Evolutionary conservation across 495 filamentous ascomycete species (phyloP), one percentile per base, ranked within the genome.

Genomic region (Neurospora pannonica): DNA sequence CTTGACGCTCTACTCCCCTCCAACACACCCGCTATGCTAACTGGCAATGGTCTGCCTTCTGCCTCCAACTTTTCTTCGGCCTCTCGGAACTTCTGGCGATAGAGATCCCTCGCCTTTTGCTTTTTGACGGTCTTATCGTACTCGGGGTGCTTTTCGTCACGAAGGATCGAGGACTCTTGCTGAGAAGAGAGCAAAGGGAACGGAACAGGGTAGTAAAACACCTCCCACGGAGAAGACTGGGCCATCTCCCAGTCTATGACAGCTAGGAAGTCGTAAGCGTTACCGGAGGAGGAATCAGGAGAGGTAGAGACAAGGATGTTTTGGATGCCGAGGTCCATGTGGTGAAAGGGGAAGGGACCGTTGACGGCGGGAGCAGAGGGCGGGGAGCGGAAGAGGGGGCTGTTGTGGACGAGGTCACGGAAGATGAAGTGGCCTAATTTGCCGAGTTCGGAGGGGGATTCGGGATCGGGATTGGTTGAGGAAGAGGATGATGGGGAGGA

Each of bases 221-320:
- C 74, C 46, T 79, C 15, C 80, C 77, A 80, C 6, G 76, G 80
- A 9, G 72, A 78, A 1, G 76, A 39, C 36, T 78, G 76, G 28
- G 79, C 79, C 38, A 78, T 72, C 70, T 82, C 80, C 80, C 76
- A 81, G 74, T 82, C 78, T 71, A 81, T 82, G n/a, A 81, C 46
- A 40, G 78, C 74, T 10, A 82, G 21, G 71, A 81, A 74, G 54
- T 80, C 76, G 73, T 76, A 79, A 21, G 74, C 19, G 37, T 76
- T 71, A 43, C 79, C 19, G 48, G 48, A 60, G 21, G 48, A 28
- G 21, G 24, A 28, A 28, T 28, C 4, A 2, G 48, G 21, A 2
- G 24, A 60, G 48, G 24, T 60, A 10, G 48, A 80, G 67, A 81
- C 73, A 11, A 82, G 77, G 15, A 81, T 72, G 74, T 82, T 80